Evolutionary conservation across 2,329 filamentous ascomycete species (phyloP), one percentile per base, ranked within the genome.

Genomic region (Davidsoniella neocaledoniae): DNA sequence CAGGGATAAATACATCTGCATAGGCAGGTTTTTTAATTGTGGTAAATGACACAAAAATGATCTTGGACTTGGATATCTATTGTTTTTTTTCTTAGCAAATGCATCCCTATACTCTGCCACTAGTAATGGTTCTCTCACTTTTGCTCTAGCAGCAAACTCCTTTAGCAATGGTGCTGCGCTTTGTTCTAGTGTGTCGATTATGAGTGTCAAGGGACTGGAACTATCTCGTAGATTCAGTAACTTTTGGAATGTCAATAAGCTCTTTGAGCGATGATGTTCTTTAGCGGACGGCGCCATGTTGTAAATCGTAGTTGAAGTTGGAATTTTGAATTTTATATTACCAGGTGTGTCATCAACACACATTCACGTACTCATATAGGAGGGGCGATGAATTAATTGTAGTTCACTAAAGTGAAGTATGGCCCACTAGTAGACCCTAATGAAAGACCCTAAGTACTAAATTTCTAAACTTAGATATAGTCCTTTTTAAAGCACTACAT

Each of bases 181-280:
- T 65, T 94, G 87, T 65, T 94, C 86, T 26, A 95, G 70, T 33
- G 74, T 85, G 63, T 96, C 90, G 51, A 94, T 71, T 2, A 95
- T 66, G 23, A 96, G 69, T 0, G 88, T 95, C 59, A 96, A 78
- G 2, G 90, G 90, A 45, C 86, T 94, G 12, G 83, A 79, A 51
- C 77, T 79, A 63, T 91, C 83, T 54, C 86, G 76, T 50, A 86
- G 69, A 59, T 80, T 85, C 55, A 94, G 71, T 2, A 94, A 69
- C 60, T 86, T 88, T 55, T 87, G 84, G 50, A 94, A 79, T 2
- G 94, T 70, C 2, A 94, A 75, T 19, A 93, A 67, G 61, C 87
- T 88, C 64, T 94, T 87, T 17, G 86, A 88, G 55, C 86, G 77
- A 26, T 83, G 74, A 60, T 94, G 85, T 43, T 74, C 67, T 42